These are phyloP conservation scores for Sporobolomyces roseus DNA, from an alignment of 768 basidiomycete species.

Conservation along the genomic window DNA sequence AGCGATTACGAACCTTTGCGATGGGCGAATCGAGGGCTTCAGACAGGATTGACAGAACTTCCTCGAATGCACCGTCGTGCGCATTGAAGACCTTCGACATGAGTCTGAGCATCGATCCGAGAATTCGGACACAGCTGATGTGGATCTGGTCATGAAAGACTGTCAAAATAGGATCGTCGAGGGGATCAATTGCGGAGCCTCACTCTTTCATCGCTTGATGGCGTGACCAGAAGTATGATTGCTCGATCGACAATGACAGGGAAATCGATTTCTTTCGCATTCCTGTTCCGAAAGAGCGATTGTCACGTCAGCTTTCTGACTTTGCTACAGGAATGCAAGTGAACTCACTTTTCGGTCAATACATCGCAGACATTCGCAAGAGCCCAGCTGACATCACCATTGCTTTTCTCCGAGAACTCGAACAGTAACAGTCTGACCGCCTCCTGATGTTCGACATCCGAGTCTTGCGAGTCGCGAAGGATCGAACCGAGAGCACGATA, in stretches of 20 bases:
- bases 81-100: not conserved
- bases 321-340: too few relatives aligned
- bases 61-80: not conserved
- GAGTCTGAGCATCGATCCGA: slow-evolving; percentile 13
- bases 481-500: not conserved
- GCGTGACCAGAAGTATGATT: not conserved
- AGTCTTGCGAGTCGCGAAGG: not conserved
- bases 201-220: not conserved
- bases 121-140: slow-evolving; percentile 15
- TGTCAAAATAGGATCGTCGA: too few relatives aligned
- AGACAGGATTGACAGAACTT: not conserved
- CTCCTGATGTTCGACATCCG: not conserved
- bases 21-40: not conserved
- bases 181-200: too few relatives aligned
- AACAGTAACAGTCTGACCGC: slow-evolving; percentile 4
- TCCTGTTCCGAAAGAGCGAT: too few relatives aligned
- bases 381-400: not conserved
- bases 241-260: too few relatives aligned
- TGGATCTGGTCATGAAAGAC: slow-evolving; percentile 5
- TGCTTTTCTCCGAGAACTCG: not conserved
- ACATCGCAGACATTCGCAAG: slow-evolving; percentile 4
- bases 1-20: slow-evolving; percentile 7
- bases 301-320: too few relatives aligned
- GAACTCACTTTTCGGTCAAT: not conserved
- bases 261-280: too few relatives aligned